A percentile compares a stretch with the other conserved stretches of the same genome.
Conservation (phyloP, 2,329 filamentous ascomycete genomes). For the Calonectria crousiana region DNA sequence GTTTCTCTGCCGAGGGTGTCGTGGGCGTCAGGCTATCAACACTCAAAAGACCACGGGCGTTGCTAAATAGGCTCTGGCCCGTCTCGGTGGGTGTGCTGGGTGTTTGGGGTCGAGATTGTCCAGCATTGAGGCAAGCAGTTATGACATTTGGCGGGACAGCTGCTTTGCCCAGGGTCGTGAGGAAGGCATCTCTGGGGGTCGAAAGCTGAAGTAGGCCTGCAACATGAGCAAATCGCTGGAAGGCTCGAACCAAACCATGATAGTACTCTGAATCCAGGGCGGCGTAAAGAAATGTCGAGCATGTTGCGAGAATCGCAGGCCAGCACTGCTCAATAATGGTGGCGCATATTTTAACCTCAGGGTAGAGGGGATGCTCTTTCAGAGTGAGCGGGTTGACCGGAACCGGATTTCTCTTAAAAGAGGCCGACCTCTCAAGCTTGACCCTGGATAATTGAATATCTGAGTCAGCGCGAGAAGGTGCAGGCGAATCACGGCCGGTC, state of each 20-base stretch:
- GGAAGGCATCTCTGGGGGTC: constrained; percentile 92
- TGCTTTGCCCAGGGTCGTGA: constrained; percentile 93
- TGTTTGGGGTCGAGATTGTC: constrained; percentile 56
- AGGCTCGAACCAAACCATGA: constrained; percentile 88
- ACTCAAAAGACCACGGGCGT: constrained; percentile 78
- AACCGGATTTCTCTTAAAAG: constrained; percentile 80
- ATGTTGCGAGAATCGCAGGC: constrained; percentile 94
- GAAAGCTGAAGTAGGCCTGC: constrained; percentile 86
- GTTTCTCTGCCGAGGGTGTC: constrained; percentile 68
- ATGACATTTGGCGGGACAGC: constrained; percentile 87
- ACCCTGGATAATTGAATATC: constrained; percentile 48
- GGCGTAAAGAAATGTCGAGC: constrained; percentile 94
- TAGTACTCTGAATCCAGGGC: constrained; percentile 95
- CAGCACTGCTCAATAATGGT: constrained; percentile 91
- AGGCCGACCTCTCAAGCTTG: constrained; percentile 70
- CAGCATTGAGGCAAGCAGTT: constrained; percentile 68
- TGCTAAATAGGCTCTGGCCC: constrained; percentile 72
- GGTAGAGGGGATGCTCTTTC: constrained; percentile 77
- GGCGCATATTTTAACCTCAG: constrained; percentile 81
- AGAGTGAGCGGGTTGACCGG: constrained; percentile 87
- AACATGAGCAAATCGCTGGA: constrained; percentile 96
- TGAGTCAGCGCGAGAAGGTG: constrained; percentile 51
- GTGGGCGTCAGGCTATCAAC: constrained; percentile 76
- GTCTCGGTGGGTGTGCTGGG: constrained; percentile 62
- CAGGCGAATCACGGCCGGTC: constrained; percentile 57